phyloP scores from a whole-genome alignment of 2,329 filamentous ascomycete genomes.

The Monosporascus ibericus region DNA sequence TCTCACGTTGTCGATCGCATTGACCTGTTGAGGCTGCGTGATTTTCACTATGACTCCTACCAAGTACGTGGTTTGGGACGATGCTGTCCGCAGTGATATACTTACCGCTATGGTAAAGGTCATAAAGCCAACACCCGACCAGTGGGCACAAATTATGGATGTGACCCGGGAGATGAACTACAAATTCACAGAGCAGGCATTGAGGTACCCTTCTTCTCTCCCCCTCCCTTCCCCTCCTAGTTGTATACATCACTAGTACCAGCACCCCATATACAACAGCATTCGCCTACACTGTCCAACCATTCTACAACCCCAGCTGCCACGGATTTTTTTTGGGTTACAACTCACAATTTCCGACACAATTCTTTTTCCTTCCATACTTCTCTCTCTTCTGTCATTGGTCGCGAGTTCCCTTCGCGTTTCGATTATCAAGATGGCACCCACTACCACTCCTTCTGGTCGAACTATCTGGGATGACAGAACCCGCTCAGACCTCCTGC shows the following conservation, averaged over 20 bases:
- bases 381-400: background rate
- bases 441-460: conserved; percentile 2
- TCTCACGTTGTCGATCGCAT: no score
- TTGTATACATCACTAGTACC: no score
- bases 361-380: background rate
- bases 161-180: conserved; percentile 20
- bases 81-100: conserved; percentile 37
- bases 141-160: conserved; percentile 22
- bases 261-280: no score
- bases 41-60: background rate
- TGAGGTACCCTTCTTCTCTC: conserved; percentile 12
- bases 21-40: background rate
- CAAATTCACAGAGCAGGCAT: conserved; percentile 18
- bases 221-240: background rate
- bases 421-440: background rate
- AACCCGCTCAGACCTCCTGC: conserved; percentile 33
- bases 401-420: background rate
- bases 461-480: conserved; percentile 21
- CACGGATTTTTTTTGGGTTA: no score
- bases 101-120: conserved; percentile 34
- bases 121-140: conserved; percentile 24
- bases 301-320: no score
- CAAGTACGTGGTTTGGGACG: conserved; percentile 30
- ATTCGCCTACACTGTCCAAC: no score
- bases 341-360: no score